These are phyloP conservation scores for Larix sibirica DNA, from an alignment of 83 land plant species.

Conservation along the genomic window DNA sequence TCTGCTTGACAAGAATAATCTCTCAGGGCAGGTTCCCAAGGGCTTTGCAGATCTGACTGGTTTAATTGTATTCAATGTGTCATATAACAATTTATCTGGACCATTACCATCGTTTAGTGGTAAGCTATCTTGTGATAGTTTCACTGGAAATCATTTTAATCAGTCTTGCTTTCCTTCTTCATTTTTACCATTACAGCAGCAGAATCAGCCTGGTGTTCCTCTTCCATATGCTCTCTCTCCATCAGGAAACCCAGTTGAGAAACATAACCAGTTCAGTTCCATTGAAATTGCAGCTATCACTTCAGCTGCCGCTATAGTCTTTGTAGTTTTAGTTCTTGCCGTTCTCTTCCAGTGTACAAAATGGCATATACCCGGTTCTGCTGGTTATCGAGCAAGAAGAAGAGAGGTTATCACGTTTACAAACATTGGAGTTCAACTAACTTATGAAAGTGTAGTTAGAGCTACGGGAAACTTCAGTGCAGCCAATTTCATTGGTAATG, in stretches of 20 bases:
- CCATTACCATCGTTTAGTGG: conserved; percentile 37
- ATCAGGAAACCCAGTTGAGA: background rate
- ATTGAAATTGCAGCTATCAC: conserved; percentile 74
- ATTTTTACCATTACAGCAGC: conserved; percentile 27
- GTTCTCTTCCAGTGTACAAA: conserved; percentile 47
- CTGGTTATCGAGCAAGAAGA: conserved; percentile 22
- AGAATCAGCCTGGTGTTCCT: conserved; percentile 16
- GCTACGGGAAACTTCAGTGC: conserved; percentile 67
- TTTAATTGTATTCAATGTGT: conserved; percentile 51
- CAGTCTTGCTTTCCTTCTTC: conserved; percentile 27
- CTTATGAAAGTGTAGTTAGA: conserved; percentile 55
- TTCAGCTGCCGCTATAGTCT: conserved; percentile 65
- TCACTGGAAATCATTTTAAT: conserved; percentile 44
- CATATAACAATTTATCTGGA: conserved; percentile 68
- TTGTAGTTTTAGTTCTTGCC: conserved; percentile 55
- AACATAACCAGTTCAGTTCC: conserved; percentile 33
- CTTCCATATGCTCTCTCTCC: conserved; percentile 26
- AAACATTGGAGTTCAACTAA: conserved; percentile 54
- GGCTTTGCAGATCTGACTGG: conserved; percentile 37
- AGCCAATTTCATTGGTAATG: conserved; percentile 68
- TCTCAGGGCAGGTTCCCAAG: conserved; percentile 56
- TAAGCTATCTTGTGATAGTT: conserved; percentile 34
- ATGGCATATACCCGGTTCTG: conserved; percentile 37
- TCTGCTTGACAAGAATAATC: conserved; percentile 51
- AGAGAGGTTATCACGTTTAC: conserved; percentile 55